These are phyloP conservation scores for Rhynchosporium graminicola DNA, from an alignment of 2,329 filamentous ascomycete genomes.

Conservation along the genomic window DNA sequence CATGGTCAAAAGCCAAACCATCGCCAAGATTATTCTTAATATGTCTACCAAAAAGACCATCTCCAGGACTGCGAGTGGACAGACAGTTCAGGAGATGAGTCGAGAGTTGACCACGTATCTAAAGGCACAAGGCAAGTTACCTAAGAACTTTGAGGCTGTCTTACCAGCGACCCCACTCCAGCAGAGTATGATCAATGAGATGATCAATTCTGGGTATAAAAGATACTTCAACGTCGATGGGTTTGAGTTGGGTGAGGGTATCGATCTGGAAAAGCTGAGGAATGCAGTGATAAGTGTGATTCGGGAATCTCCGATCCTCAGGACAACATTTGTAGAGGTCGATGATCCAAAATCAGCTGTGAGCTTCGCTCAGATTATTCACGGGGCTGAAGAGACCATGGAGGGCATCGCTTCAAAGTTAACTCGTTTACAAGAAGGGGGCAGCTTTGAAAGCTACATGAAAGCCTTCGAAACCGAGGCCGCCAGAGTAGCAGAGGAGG, in stretches of 20 bases:
- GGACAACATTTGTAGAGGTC: conserved; percentile 71
- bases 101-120: conserved; percentile 45
- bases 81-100: conserved; percentile 35
- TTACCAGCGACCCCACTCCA: conserved; percentile 81
- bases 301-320: conserved; percentile 65
- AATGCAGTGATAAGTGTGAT: conserved; percentile 64
- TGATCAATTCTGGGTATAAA: conserved; percentile 71
- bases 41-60: conserved; percentile 26
- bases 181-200: conserved; percentile 82
- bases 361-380: conserved; percentile 59
- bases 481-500: conserved; percentile 42
- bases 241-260: conserved; percentile 56
- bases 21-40: conserved; percentile 57
- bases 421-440: not conserved
- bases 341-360: conserved; percentile 58
- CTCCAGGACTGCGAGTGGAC: conserved; percentile 2
- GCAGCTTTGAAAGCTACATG: conserved; percentile 41
- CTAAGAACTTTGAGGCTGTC: conserved; percentile 55
- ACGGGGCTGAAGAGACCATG: conserved; percentile 22
- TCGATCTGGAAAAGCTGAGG: conserved; percentile 59
- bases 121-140: conserved; percentile 39
- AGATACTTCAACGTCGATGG: conserved; percentile 88
- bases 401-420: not conserved
- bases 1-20: conserved; percentile 73
- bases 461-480: conserved; percentile 45